A percentile compares a stretch with the other conserved stretches of the same genome.
Conservation (phyloP, 192 early-diverging fungal species). For the Coemansia sp. region DNA sequence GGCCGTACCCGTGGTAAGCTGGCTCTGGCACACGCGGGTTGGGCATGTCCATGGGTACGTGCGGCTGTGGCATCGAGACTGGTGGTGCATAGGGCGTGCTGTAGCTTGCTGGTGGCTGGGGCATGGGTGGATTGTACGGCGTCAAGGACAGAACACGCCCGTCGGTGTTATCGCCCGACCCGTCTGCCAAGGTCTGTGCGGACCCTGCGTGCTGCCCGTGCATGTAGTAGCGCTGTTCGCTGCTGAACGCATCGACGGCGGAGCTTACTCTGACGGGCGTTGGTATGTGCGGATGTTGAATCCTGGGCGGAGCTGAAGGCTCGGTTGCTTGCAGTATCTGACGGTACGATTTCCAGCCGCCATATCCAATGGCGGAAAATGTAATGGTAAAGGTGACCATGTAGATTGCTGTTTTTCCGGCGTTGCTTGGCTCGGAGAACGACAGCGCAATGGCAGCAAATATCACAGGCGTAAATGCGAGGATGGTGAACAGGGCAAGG, state of each 20-base stretch:
- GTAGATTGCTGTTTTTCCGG: constrained; percentile 30
- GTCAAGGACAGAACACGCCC: constrained; percentile 1
- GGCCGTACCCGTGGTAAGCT: background rate
- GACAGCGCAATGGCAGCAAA: constrained; percentile 33
- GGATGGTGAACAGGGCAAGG: constrained; percentile 2
- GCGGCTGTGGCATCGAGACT: background rate
- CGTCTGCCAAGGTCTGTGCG: background rate
- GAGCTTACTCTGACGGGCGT: background rate
- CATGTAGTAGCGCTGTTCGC: constrained; percentile 18
- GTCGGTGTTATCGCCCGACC: background rate
- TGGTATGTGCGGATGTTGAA: background rate
- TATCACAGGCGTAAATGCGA: constrained; percentile 29
- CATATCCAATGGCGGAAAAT: constrained; percentile 26
- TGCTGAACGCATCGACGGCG: constrained; percentile 26
- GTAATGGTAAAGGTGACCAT: constrained; percentile 19
- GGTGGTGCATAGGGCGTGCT: background rate
- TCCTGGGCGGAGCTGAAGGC: background rate
- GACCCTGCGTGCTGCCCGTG: background rate
- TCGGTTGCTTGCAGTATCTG: constrained; percentile 10
- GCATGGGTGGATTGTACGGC: constrained; percentile 1
- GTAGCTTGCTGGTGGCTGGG: background rate
- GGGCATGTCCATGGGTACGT: constrained; percentile 1
- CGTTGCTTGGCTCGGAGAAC: constrained; percentile 15
- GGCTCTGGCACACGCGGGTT: background rate
- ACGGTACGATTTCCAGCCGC: constrained; percentile 15